These are phyloP conservation scores for Platanthera guangdongensis DNA, from an alignment of 106 monocot species.

Conservation along the genomic window DNA sequence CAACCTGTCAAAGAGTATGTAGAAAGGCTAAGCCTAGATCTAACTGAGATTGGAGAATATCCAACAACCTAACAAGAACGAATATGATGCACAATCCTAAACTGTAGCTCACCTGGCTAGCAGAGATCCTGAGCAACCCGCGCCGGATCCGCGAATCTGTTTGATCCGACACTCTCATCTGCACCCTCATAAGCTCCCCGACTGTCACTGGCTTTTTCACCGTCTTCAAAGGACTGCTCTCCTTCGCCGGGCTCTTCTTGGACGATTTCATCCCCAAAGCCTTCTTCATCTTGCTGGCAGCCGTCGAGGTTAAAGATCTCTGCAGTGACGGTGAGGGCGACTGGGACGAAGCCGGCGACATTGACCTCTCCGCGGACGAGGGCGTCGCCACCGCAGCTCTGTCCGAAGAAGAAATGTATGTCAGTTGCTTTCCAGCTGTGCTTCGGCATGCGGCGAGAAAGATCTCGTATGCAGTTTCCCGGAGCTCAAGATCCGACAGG, in stretches of 20 bases:
- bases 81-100: background rate
- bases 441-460: slow-evolving; percentile 52
- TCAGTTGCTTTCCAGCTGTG: slow-evolving; percentile 49
- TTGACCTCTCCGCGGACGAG: slow-evolving; percentile 14
- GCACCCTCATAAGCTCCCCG: slow-evolving; percentile 71
- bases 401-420: slow-evolving; percentile 46
- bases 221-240: slow-evolving; percentile 21
- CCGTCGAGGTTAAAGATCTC: slow-evolving; percentile 68
- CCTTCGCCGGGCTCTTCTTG: slow-evolving; percentile 26
- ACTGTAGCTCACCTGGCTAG: slow-evolving; percentile 46
- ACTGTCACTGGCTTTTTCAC: slow-evolving; percentile 42
- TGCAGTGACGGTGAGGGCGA: slow-evolving; percentile 41
- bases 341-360: slow-evolving; percentile 20
- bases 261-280: slow-evolving; percentile 70
- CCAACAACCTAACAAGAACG: background rate
- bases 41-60: background rate
- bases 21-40: background rate
- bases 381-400: slow-evolving; percentile 6
- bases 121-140: slow-evolving; percentile 66
- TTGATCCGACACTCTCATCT: slow-evolving; percentile 74
- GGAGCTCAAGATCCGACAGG: slow-evolving; percentile 41
- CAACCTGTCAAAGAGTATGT: slow-evolving; percentile 41
- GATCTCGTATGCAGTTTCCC: slow-evolving; percentile 68
- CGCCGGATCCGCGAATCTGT: slow-evolving; percentile 73
- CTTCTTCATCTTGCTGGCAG: slow-evolving; percentile 94